Conservation (phyloP, 1,284 basidiomycete species). For the Trichosporon coremiiforme region DNA sequence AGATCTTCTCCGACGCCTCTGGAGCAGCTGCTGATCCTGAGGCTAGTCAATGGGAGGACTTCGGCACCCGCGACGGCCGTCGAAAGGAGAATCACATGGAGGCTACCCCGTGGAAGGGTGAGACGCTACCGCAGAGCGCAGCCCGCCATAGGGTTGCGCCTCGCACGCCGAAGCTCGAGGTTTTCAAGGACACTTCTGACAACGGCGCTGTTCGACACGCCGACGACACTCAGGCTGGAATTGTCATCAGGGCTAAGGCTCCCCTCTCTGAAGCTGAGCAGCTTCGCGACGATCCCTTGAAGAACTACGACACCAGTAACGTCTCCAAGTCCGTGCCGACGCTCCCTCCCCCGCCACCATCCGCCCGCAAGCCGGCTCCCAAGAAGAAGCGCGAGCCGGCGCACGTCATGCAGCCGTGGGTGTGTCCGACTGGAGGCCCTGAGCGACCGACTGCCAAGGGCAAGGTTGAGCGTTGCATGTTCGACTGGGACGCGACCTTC, state of each 20-base stretch:
- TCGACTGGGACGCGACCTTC: constrained; percentile 55
- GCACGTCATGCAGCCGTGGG: constrained; percentile 42
- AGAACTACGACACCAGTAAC: constrained; percentile 55
- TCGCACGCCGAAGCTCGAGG: constrained; percentile 59
- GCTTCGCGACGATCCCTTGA: constrained; percentile 64
- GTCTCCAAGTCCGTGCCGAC: constrained; percentile 37
- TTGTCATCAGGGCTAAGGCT: constrained; percentile 39
- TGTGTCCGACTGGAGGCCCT: constrained; percentile 50
- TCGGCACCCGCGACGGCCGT: constrained; percentile 58
- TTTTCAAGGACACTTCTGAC: constrained; percentile 58
- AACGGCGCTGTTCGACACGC: not conserved
- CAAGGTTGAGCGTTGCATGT: constrained; percentile 55
- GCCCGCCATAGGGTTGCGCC: constrained; percentile 43
- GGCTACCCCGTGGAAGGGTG: constrained; percentile 59
- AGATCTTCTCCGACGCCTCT: constrained; percentile 55
- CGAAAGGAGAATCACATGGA: constrained; percentile 60
- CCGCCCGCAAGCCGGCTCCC: constrained; percentile 36
- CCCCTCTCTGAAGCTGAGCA: constrained; percentile 57
- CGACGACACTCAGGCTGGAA: constrained; percentile 30
- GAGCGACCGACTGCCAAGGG: constrained; percentile 45
- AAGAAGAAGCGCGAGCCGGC: constrained; percentile 24
- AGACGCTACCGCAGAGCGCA: constrained; percentile 56
- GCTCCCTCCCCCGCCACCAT: constrained; percentile 34
- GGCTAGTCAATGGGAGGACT: constrained; percentile 57
- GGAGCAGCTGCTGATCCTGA: constrained; percentile 30